These are phyloP conservation scores for Flaveria floridana DNA, from an alignment of 140 eudicot species.

Conservation along the genomic window DNA sequence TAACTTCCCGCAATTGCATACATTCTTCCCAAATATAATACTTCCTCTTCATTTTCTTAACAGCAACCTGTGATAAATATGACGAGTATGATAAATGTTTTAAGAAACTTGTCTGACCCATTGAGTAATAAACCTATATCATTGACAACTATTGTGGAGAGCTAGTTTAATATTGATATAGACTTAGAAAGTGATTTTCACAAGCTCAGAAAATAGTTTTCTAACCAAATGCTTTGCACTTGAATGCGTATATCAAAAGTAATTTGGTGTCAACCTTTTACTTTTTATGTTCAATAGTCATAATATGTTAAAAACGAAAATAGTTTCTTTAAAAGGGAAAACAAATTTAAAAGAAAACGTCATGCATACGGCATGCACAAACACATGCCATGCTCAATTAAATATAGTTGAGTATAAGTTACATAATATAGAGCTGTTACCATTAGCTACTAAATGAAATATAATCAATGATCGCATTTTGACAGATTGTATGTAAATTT, in stretches of 20 bases:
- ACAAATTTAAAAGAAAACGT: neutral
- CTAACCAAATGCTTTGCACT: neutral
- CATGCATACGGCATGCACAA: slow-evolving; percentile 11
- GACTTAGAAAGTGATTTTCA: neutral
- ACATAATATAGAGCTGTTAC: neutral
- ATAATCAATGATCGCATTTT: neutral
- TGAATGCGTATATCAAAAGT: neutral
- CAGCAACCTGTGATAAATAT: slow-evolving; percentile 70
- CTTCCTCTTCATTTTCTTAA: slow-evolving; percentile 93
- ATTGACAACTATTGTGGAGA: neutral
- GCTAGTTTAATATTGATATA: neutral
- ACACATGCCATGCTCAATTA: slow-evolving; percentile 15
- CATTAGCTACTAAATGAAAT: neutral
- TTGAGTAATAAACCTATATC: neutral
- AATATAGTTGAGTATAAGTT: neutral
- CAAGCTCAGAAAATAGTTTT: neutral
- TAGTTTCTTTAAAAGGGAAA: neutral
- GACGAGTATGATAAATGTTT: neutral
- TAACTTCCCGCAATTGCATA: slow-evolving; percentile 82
- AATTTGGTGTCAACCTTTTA: neutral
- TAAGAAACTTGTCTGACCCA: neutral
- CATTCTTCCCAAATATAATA: slow-evolving; percentile 90
- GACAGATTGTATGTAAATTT: neutral
- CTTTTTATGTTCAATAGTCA: slow-evolving; percentile 13
- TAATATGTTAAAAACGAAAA: neutral